These are phyloP conservation scores for Staphylotrichum longicolle DNA, from an alignment of 495 filamentous ascomycete genomes.

Conservation along the genomic window DNA sequence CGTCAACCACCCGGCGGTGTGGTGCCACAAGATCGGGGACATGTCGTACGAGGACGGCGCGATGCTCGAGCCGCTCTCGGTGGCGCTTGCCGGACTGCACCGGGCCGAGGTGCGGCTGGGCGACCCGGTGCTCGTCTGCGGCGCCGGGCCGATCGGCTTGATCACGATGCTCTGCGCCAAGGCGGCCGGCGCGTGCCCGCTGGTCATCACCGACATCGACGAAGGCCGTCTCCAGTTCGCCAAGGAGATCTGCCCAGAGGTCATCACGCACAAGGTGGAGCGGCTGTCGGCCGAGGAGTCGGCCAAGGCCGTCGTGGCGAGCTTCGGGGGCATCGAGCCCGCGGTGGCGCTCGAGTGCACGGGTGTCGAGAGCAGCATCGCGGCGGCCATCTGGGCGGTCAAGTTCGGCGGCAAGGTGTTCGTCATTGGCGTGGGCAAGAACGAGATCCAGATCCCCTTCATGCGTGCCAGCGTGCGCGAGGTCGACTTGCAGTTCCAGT, in stretches of 20 bases:
- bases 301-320: conserved; percentile 61
- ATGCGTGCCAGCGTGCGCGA: conserved; percentile 87
- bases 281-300: conserved; percentile 65
- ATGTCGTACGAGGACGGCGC: conserved; percentile 90
- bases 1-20: conserved; percentile 85
- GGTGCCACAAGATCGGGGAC: conserved; percentile 89
- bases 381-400: conserved; percentile 78
- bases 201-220: conserved; percentile 92
- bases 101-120: conserved; percentile 73
- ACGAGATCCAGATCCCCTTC: conserved; percentile 90
- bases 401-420: conserved; percentile 95
- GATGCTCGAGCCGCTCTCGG: conserved; percentile 80
- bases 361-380: conserved; percentile 84
- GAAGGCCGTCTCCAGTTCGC: conserved; percentile 79
- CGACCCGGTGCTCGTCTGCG: conserved; percentile 81
- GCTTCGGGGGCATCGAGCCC: conserved; percentile 70
- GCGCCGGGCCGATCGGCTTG: conserved; percentile 87
- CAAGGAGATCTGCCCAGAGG: conserved; percentile 68
- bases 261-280: conserved; percentile 76
- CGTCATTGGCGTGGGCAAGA: conserved; percentile 88
- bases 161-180: conserved; percentile 77
- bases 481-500: conserved; percentile 93
- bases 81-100: conserved; percentile 81
- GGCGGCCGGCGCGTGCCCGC: conserved; percentile 79
- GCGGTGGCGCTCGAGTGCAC: conserved; percentile 84